Percentiles rank a stretch among this genome's conserved stretches.
phyloP scores from a whole-genome alignment of 768 basidiomycete species.

The Sarcodon aspratus region DNA sequence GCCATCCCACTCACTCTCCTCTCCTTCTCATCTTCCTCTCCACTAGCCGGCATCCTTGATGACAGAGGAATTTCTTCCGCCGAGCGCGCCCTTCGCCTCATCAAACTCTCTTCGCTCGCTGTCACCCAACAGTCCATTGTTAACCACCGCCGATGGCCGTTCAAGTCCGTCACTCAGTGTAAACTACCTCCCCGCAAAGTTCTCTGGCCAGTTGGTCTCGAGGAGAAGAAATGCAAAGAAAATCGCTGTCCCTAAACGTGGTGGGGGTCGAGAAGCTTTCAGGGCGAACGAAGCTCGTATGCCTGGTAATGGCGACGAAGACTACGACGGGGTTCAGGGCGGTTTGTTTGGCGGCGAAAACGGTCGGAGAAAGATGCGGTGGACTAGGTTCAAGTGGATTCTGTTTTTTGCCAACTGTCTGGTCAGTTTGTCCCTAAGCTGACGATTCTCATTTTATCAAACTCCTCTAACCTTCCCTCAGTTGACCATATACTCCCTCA shows the following conservation, averaged over 20 bases:
- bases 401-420: constrained; percentile 55
- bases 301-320: constrained; percentile 25
- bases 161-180: constrained; percentile 34
- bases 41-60: no score
- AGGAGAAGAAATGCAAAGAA: constrained; percentile 25
- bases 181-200: constrained; percentile 72
- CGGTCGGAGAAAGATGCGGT: constrained; percentile 39
- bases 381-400: constrained; percentile 83
- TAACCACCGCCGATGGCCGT: neutral
- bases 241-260: constrained; percentile 38
- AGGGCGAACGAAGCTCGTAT: constrained; percentile 24
- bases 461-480: constrained; percentile 10
- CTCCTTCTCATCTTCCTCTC: no score
- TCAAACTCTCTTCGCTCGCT: no score
- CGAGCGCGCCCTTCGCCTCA: no score
- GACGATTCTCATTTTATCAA: neutral
- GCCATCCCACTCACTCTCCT: no score
- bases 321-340: constrained; percentile 23
- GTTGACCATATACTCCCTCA: constrained; percentile 51
- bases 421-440: constrained; percentile 20
- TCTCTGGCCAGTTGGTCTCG: constrained; percentile 36
- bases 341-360: constrained; percentile 23
- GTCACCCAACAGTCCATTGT: neutral
- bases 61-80: no score
- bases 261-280: constrained; percentile 60